Evolutionary conservation across 1,284 basidiomycete genomes (phyloP).

Genomic region (Calocybe gambosa): DNA sequence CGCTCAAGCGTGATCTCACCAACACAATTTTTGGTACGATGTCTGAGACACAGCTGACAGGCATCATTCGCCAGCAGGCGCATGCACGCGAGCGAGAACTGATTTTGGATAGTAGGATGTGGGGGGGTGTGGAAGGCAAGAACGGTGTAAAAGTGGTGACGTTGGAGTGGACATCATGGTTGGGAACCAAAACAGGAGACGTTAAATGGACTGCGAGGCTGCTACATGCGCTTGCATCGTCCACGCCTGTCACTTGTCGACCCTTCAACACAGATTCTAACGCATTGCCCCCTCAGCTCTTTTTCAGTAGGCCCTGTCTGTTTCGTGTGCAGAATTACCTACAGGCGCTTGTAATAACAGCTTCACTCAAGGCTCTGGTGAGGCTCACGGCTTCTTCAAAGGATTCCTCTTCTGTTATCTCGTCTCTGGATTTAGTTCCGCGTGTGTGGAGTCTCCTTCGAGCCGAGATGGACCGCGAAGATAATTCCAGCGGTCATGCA

Average conservation of each 20-base stretch:
- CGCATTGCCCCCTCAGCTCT: constrained; percentile 53
- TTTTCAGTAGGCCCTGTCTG: constrained; percentile 48
- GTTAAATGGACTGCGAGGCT: constrained; percentile 41
- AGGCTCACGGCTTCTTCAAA: constrained; percentile 28
- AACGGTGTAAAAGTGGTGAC: constrained; percentile 37
- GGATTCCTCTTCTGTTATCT: constrained; percentile 2
- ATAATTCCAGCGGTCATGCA: background rate
- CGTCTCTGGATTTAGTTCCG: constrained; percentile 38
- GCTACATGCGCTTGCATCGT: constrained; percentile 39
- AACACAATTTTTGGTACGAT: constrained; percentile 54
- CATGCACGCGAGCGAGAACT: constrained; percentile 45
- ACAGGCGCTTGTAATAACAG: constrained; percentile 63
- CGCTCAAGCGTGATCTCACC: constrained; percentile 61
- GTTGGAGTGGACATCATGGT: constrained; percentile 18
- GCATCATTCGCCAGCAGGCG: constrained; percentile 44
- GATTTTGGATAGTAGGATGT: constrained; percentile 37
- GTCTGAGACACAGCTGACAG: constrained; percentile 50
- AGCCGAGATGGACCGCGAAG: constrained; percentile 45
- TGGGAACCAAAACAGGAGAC: constrained; percentile 1
- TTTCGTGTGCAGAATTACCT: constrained; percentile 60
- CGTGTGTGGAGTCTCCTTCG: constrained; percentile 62
- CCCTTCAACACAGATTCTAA: constrained; percentile 31
- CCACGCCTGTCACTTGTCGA: constrained; percentile 40
- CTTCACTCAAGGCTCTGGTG: constrained; percentile 51
- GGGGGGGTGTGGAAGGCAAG: constrained; percentile 31